Evolutionary conservation across 306 rosid species (phyloP).

Genomic region (Casuarina equisetifolia): DNA sequence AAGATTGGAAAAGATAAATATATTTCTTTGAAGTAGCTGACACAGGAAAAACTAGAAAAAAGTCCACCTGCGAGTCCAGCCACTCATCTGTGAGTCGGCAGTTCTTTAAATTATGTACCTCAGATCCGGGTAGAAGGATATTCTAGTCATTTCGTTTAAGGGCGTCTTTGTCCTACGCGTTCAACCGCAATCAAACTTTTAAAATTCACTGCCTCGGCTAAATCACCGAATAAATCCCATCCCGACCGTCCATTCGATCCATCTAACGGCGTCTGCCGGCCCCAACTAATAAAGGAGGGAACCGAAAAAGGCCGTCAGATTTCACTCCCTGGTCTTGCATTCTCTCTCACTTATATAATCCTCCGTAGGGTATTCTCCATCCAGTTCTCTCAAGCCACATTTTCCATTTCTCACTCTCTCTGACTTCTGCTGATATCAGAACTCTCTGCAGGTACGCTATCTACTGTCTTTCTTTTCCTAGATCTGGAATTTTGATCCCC

Average conservation of each 20-base stretch:
- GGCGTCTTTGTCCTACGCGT: conserved; percentile 24
- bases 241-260: conserved; percentile 28
- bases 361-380: neutral
- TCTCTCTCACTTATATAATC: conserved; percentile 30
- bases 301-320: conserved; percentile 22
- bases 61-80: neutral
- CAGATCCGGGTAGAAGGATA: conserved; percentile 26
- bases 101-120: too few species aligned
- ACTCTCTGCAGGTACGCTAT: conserved; percentile 20
- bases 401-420: neutral
- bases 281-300: conserved; percentile 42
- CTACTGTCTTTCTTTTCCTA: neutral
- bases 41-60: neutral
- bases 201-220: neutral
- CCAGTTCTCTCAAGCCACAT: neutral
- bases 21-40: too few species aligned
- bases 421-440: conserved; percentile 2
- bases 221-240: conserved; percentile 17
- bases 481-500: neutral
- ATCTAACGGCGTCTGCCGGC: conserved; percentile 35
- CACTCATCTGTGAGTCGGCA: neutral
- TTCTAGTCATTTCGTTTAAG: conserved; percentile 34
- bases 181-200: neutral
- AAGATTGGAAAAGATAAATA: too few species aligned
- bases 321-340: neutral